Evolutionary conservation across 2,329 filamentous ascomycete species (phyloP), one percentile per base, ranked within the genome.

Genomic region (Cladophialophora psammophila): DNA sequence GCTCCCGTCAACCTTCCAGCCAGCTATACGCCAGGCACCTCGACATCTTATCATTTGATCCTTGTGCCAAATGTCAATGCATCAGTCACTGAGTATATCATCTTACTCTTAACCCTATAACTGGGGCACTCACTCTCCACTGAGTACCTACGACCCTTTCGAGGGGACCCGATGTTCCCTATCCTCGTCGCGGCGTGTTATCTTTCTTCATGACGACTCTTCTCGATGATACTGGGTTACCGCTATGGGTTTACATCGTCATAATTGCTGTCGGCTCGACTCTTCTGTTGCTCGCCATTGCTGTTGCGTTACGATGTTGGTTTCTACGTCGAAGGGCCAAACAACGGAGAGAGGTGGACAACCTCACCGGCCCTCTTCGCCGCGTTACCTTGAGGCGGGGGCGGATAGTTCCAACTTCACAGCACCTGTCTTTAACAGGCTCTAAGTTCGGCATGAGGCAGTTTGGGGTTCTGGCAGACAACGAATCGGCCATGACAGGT

Each of bases 361-460:
- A 62, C 38, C 61, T 71, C 35, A 71, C 69, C 13, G 63, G 68
- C 36, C 67, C 72, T 31, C 71, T 70, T 45, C 67, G 72, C n/a
- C 65, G 65, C 38, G 65, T 73, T n/a, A 72, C 72, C 3, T 61
- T 74, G 34, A 65, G 71, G 40, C 67, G 72, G 54, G 72, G 72
- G 18, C 63, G 71, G 50, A 56, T 74, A 34, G 72, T 74, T 12
- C 71, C 70, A 10, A 67, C 65, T 32, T 72, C 72, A 26, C 70
- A 71, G 48, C 70, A 74, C 63, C 60, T 73, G 26, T 74, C 72
- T 42, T 67, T 74, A 53, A 74, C 72, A 5, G 72, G 72, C n/a
- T 74, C 72, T 34, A 73, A 61, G 52, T 74, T 74, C 55, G 72
- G 72, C 20, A 62, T 71, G 48, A 68, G 69, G 55, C 68, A 70